Percentiles rank a stretch among this genome's conserved stretches.
These are phyloP conservation scores for Pestalotiopsis sp. DNA, from an alignment of 2,329 filamentous ascomycete genomes.

Conservation along the genomic window DNA sequence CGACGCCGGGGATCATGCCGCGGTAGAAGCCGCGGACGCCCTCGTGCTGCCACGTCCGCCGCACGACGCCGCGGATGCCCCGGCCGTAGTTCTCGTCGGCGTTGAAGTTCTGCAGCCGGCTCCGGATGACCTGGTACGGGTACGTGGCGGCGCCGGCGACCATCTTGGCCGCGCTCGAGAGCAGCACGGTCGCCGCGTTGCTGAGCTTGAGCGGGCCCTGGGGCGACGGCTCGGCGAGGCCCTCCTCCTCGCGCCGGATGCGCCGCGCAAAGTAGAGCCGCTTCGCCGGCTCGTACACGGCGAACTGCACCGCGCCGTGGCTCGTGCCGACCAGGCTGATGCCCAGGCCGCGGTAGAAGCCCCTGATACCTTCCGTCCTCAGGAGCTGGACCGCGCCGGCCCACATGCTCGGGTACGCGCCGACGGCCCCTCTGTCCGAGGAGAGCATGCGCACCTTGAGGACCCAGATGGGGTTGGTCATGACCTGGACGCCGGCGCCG, in stretches of 20 bases:
- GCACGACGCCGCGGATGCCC: constrained; percentile 70
- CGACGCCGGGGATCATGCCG: constrained; percentile 84
- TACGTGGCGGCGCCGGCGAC: constrained; percentile 90
- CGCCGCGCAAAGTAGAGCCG: constrained; percentile 55
- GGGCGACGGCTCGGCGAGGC: constrained; percentile 17
- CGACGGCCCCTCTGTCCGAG: constrained; percentile 71
- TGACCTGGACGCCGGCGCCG: constrained; percentile 74
- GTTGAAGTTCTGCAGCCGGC: constrained; percentile 86
- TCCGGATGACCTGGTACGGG: constrained; percentile 90
- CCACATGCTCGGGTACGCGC: constrained; percentile 80
- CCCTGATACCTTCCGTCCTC: constrained; percentile 70
- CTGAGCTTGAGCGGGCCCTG: constrained; percentile 47
- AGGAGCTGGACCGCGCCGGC: constrained; percentile 71
- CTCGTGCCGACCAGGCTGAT: constrained; percentile 85
- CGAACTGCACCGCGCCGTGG: constrained; percentile 94
- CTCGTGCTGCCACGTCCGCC: constrained; percentile 77
- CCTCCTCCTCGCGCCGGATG: constrained; percentile 21
- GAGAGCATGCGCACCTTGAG: constrained; percentile 97
- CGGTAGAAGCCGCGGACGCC: constrained; percentile 87
- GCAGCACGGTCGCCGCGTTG: constrained; percentile 77
- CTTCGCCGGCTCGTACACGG: constrained; percentile 81
- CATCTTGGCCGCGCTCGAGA: constrained; percentile 82
- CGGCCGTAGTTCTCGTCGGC: constrained; percentile 74
- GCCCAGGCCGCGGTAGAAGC: constrained; percentile 86
- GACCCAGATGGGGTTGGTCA: constrained; percentile 97